Percentiles rank a stretch among this genome's conserved stretches.
Conservation (phyloP, 2,329 filamentous ascomycete genomes). For the Conoideocrella luteorostrata region DNA sequence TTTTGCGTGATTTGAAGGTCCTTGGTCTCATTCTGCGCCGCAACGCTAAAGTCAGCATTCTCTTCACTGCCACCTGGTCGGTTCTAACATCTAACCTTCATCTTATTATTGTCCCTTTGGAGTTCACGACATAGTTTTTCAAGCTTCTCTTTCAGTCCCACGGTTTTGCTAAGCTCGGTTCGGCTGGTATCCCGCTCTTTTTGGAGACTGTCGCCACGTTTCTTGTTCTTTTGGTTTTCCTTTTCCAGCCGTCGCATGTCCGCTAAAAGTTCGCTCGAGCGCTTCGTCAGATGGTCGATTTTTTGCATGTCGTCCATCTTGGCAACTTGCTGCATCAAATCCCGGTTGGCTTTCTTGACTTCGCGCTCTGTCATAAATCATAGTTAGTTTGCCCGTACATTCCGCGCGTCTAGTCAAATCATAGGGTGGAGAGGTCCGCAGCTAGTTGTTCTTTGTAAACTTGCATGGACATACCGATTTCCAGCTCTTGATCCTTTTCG, state of each 20-base stretch:
- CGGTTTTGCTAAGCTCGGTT: conserved; percentile 83
- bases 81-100: conserved; percentile 61
- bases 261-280: conserved; percentile 82
- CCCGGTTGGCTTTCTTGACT: conserved; percentile 88
- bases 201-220: conserved; percentile 85
- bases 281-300: conserved; percentile 83
- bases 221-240: conserved; percentile 93
- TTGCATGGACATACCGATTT: conserved; percentile 67
- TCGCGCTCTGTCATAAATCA: conserved; percentile 62
- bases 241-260: conserved; percentile 95
- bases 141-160: conserved; percentile 87
- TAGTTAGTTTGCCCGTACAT: conserved; percentile 1
- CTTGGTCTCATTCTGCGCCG: conserved; percentile 76
- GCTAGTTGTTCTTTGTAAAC: no score
- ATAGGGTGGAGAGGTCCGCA: background rate
- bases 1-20: conserved; percentile 82
- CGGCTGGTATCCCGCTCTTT: conserved; percentile 92
- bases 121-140: conserved; percentile 94
- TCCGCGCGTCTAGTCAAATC: background rate
- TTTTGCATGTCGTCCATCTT: conserved; percentile 91
- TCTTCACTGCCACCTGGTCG: background rate
- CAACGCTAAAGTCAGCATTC: conserved; percentile 17
- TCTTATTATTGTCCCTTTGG: conserved; percentile 94
- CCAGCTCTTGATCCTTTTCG: conserved; percentile 90
- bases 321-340: conserved; percentile 79